These are phyloP conservation scores for Lyophyllum semitale DNA, from an alignment of 768 basidiomycete species.

Conservation along the genomic window DNA sequence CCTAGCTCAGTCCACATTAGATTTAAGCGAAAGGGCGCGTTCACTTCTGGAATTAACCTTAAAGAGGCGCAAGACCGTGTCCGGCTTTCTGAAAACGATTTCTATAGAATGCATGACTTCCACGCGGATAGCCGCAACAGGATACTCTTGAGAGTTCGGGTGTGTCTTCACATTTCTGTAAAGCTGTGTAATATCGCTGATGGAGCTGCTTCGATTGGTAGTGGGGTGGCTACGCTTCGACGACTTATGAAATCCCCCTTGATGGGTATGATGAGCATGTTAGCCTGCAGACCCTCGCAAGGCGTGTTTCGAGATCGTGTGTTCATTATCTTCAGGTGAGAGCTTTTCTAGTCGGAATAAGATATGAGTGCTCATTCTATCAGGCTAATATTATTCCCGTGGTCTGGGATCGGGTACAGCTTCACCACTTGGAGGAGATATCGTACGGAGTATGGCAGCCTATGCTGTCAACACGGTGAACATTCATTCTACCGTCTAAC, in stretches of 20 bases:
- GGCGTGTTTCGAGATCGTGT: constrained; percentile 70
- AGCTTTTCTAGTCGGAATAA: neutral
- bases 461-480: constrained; percentile 44
- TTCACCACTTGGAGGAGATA: constrained; percentile 73
- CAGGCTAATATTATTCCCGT: constrained; percentile 73
- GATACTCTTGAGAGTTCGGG: constrained; percentile 64
- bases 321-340: constrained; percentile 74
- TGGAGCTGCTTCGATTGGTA: constrained; percentile 27
- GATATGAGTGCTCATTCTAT: constrained; percentile 5
- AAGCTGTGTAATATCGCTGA: neutral
- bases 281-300: constrained; percentile 65
- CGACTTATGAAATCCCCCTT: constrained; percentile 76
- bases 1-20: constrained; percentile 57
- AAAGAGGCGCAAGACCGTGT: constrained; percentile 69
- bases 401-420: constrained; percentile 65
- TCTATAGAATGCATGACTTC: constrained; percentile 64
- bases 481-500: neutral
- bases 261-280: constrained; percentile 67
- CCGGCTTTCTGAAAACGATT: constrained; percentile 60
- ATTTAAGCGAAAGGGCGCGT: constrained; percentile 74
- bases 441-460: constrained; percentile 74
- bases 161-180: constrained; percentile 29
- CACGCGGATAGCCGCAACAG: constrained; percentile 61
- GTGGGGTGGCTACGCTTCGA: constrained; percentile 72
- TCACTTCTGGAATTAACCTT: constrained; percentile 64